These are phyloP conservation scores for Didymella lethalis DNA, from an alignment of 2,329 filamentous ascomycete species.

Conservation along the genomic window DNA sequence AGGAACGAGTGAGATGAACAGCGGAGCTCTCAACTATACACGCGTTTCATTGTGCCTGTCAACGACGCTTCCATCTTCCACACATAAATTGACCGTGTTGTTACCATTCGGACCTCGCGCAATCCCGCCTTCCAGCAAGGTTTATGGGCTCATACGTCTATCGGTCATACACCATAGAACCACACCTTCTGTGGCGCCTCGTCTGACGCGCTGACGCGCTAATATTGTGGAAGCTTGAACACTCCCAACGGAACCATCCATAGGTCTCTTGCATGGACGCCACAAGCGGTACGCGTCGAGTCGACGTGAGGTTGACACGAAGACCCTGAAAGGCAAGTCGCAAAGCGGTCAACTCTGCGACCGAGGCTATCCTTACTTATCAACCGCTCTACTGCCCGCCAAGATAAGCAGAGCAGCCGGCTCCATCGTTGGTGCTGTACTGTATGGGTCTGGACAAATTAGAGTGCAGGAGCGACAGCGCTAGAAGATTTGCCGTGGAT, in stretches of 20 bases:
- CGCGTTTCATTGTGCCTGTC: neutral
- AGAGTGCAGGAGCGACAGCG: neutral
- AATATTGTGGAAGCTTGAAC: neutral
- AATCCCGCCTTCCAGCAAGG: neutral
- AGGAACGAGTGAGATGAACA: neutral
- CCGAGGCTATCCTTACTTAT: neutral
- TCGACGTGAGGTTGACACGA: neutral
- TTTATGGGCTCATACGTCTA: neutral
- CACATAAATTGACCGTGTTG: neutral
- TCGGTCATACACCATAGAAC: neutral
- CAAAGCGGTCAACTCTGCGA: neutral
- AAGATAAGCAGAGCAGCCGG: conserved; percentile 4
- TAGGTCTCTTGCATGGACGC: neutral
- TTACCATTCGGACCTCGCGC: neutral
- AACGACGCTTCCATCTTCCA: neutral
- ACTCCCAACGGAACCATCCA: too few relatives aligned
- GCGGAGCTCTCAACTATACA: neutral
- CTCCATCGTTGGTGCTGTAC: neutral
- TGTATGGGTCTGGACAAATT: conserved; percentile 1
- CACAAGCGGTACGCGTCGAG: neutral
- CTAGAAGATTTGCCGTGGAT: conserved; percentile 8
- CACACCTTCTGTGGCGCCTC: neutral
- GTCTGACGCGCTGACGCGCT: neutral
- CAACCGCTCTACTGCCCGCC: neutral
- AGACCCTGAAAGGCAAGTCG: neutral